Evolutionary conservation across 208 protist species (phyloP).

Genomic region (Vickermania ingenoplastis): DNA sequence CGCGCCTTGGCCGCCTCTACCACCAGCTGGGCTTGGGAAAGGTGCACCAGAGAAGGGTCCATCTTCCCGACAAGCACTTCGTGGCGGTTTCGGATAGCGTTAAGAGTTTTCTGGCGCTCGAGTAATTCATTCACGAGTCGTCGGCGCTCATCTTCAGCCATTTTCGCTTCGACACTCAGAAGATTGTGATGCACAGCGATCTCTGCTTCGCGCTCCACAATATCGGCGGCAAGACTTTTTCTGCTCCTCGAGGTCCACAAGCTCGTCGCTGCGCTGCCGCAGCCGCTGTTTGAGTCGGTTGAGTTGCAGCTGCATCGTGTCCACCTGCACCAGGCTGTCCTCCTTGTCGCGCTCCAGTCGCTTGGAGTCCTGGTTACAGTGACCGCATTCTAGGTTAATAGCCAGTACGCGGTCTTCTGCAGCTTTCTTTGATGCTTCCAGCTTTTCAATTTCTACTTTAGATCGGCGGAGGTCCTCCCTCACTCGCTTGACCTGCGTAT

Average conservation of each 20-base stretch:
- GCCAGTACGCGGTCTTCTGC: conserved; percentile 61
- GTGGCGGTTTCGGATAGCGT: conserved; percentile 60
- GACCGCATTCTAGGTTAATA: conserved; percentile 73
- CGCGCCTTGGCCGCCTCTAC: conserved; percentile 75
- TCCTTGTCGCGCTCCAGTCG: conserved; percentile 52
- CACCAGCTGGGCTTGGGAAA: conserved; percentile 77
- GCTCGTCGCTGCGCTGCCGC: conserved; percentile 37
- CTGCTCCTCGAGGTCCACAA: conserved; percentile 61
- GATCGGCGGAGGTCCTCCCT: conserved; percentile 69
- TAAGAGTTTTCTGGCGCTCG: conserved; percentile 48
- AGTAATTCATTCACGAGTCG: conserved; percentile 56
- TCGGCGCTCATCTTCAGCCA: conserved; percentile 74
- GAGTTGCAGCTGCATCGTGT: conserved; percentile 85
- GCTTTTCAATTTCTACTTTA: conserved; percentile 35
- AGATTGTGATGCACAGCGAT: conserved; percentile 81
- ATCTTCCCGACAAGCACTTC: conserved; percentile 65
- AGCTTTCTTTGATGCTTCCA: conserved; percentile 36
- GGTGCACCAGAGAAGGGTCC: conserved; percentile 47
- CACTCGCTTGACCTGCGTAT: conserved; percentile 87
- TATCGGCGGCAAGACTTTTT: conserved; percentile 62
- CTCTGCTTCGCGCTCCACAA: conserved; percentile 67
- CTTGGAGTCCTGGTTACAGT: conserved; percentile 42
- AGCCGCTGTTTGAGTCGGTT: conserved; percentile 46
- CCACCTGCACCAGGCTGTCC: conserved; percentile 66
- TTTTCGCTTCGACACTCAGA: conserved; percentile 64